Base-by-base conservation (phyloP, 768 basidiomycete genomes). In the Boletus coccyginus region DNA sequence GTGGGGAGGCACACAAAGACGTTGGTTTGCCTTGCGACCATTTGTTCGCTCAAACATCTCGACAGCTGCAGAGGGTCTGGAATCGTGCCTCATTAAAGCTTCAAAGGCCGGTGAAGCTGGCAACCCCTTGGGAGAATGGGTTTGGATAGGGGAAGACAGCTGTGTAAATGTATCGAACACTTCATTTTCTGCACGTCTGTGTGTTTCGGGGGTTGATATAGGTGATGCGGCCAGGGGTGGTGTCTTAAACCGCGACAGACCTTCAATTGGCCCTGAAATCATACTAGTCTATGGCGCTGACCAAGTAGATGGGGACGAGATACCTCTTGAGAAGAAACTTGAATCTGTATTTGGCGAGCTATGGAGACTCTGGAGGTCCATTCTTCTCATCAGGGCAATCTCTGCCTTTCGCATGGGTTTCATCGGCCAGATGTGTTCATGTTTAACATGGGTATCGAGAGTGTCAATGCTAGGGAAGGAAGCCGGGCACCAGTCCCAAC, bases 401-500 rank as follows among this genome's bases (percentile, higher is more conserved):
- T 86, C 83, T 24, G 69, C 57, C 32, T 75, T 75, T 27, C 61
- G 67, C 55, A 81, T 73, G n/a, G 82, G 78, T 41, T 74, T 64
- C 38, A 76, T 72, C 29, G 69, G 70, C 49, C 67, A 73, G 42
- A 81, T 73, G 63, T 86, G 85, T 12, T 79, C 75, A 29, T 70
- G 64, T 14, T 74, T 64, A 42, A 85, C 76, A 62, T 86, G 85
- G 8, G 70, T 59, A 3, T 70, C 64, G 29, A 85, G 75, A 16
- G 74, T 74, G 3, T 65, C 57, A n/a, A 71, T 66, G 29, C 62
- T 73, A 11, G 63, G 44, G 53, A 79, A 85, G 3, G 70, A 70
- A 11, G 66, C 66, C 3, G 78, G 71, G 50, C 84, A 86, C 79
- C 81, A 81, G 7, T 72, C 73, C 84, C 84, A 85, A 52, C 70